These are phyloP conservation scores for Pseudisothecium myosuroides DNA, from an alignment of 225 moss, liverwort and hornwort species.

Conservation along the genomic window DNA sequence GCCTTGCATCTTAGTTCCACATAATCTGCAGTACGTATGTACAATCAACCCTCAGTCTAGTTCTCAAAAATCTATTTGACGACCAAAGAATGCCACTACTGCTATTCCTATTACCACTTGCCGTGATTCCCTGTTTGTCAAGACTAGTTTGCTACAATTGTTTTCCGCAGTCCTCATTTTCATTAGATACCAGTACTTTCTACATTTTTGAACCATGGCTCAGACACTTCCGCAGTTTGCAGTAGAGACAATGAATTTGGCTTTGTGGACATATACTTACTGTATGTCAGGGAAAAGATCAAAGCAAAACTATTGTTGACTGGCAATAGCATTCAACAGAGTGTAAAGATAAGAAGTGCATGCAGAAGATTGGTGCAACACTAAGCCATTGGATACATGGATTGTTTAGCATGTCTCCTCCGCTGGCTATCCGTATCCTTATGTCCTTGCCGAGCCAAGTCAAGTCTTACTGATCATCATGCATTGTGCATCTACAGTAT, in stretches of 20 bases:
- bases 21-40: too few relatives aligned
- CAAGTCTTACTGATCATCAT: background rate
- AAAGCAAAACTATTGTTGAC: background rate
- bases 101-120: background rate
- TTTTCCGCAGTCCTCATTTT: background rate
- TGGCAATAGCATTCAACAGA: background rate
- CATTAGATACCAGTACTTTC: background rate
- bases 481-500: background rate
- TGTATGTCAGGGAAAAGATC: background rate
- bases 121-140: background rate
- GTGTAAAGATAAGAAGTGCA: background rate
- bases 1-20: background rate
- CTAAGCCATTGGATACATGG: background rate
- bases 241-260: background rate
- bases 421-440: background rate
- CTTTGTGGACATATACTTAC: background rate
- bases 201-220: background rate
- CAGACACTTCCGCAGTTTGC: background rate
- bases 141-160: background rate
- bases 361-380: background rate
- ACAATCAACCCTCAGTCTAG: background rate
- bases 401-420: background rate
- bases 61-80: background rate
- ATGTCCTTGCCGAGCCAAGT: background rate
- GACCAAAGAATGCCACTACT: background rate